Evolutionary conservation across 2,329 filamentous ascomycete genomes (phyloP).

Genomic region (Gremmenia infestans): DNA sequence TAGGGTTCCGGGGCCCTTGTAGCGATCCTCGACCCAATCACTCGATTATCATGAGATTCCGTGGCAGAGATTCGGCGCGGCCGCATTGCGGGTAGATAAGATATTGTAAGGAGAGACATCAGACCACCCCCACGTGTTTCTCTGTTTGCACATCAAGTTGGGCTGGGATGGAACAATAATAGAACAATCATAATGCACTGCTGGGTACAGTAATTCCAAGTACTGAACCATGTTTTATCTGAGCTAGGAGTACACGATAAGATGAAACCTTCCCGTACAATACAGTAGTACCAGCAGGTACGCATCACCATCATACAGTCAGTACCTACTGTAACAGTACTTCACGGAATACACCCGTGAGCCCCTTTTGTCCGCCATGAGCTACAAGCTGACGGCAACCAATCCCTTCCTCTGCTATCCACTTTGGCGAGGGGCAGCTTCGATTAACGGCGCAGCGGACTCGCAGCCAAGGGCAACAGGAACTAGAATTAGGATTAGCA

Average conservation of each 20-base stretch:
- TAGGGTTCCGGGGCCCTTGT: too few species aligned
- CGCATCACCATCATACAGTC: not conserved
- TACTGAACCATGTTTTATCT: not conserved
- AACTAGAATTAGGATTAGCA: not conserved
- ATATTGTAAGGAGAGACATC: not conserved
- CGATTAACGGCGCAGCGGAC: not conserved
- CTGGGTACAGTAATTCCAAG: not conserved
- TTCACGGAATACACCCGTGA: not conserved
- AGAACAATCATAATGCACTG: too few species aligned
- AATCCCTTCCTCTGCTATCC: not conserved
- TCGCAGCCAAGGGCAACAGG: not conserved
- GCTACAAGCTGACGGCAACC: not conserved
- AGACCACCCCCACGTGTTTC: not conserved
- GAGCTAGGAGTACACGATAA: too few species aligned
- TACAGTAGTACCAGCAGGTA: too few species aligned
- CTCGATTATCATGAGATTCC: too few species aligned
- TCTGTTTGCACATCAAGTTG: too few species aligned
- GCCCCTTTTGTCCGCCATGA: not conserved
- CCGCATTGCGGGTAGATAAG: not conserved
- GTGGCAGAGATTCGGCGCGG: too few species aligned
- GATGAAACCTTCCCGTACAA: too few species aligned
- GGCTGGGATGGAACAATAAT: too few species aligned
- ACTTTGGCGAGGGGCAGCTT: not conserved
- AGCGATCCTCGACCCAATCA: too few species aligned
- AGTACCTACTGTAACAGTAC: not conserved